These are phyloP conservation scores for Smittium culicis DNA, from an alignment of 371 early-diverging fungal genomes.

Conservation along the genomic window DNA sequence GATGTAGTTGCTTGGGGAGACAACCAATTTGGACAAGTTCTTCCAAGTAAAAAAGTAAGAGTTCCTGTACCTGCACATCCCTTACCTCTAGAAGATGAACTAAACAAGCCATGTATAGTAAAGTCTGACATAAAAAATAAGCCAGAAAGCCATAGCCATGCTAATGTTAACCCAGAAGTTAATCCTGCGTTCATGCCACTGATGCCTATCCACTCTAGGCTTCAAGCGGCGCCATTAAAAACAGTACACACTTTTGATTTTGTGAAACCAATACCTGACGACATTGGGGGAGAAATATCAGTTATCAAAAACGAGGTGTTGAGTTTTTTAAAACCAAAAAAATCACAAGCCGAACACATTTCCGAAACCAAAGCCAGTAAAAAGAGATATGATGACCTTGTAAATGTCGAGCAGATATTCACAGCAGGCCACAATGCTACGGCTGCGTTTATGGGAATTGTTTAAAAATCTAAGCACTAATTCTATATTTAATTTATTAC, in stretches of 20 bases:
- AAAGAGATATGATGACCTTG: not conserved
- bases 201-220: not conserved
- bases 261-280: not conserved
- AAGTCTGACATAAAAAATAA: not conserved
- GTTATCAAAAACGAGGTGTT: not conserved
- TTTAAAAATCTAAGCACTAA: conserved; percentile 31
- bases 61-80: conserved; percentile 2
- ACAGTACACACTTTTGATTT: not conserved
- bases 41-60: not conserved
- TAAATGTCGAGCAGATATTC: conserved; percentile 10
- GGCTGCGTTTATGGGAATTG: conserved; percentile 5
- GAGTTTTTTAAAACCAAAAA: not conserved
- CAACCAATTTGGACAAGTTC: conserved; percentile 6
- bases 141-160: conserved; percentile 3
- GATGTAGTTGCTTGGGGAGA: conserved; percentile 9
- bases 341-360: not conserved
- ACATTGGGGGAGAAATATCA: not conserved
- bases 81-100: conserved; percentile 1
- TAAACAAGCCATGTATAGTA: not conserved
- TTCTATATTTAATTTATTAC: too few species aligned
- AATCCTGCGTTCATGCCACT: not conserved
- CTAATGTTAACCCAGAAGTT: not conserved
- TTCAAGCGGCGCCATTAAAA: conserved; percentile 8
- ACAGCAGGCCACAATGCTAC: conserved; percentile 6
- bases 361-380: not conserved